Conservation (phyloP, 2,329 filamentous ascomycete genomes). For the Microdochium bolleyi region DNA sequence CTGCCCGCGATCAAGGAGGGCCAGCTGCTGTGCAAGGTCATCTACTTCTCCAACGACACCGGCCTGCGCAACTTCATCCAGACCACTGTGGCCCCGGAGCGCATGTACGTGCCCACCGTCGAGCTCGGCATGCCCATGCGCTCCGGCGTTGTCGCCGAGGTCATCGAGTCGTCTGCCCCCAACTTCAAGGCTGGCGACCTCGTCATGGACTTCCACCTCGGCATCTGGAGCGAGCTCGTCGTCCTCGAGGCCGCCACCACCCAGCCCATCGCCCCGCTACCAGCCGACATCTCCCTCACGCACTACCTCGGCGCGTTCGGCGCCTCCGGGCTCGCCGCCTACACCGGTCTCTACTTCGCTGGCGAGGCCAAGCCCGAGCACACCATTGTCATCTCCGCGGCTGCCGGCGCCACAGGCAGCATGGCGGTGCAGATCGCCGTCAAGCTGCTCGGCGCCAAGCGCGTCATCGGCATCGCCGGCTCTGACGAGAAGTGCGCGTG, state of each 20-base stretch:
- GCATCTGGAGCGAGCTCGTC: conserved; percentile 62
- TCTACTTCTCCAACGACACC: conserved; percentile 20
- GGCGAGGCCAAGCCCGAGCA: conserved; percentile 62
- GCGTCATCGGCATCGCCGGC: conserved; percentile 58
- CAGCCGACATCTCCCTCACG: conserved; percentile 35
- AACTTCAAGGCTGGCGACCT: conserved; percentile 49
- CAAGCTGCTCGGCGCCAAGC: conserved; percentile 55
- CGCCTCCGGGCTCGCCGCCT: conserved; percentile 65
- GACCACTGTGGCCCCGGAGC: conserved; percentile 15
- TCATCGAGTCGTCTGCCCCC: conserved; percentile 50
- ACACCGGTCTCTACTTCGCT: conserved; percentile 64
- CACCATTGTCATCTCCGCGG: conserved; percentile 69
- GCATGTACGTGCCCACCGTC: conserved; percentile 61
- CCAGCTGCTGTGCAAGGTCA: conserved; percentile 14
- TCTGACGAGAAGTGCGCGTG: conserved; percentile 56
- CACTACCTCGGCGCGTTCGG: conserved; percentile 58
- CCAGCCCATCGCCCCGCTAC: conserved; percentile 31
- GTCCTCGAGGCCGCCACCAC: conserved; percentile 44
- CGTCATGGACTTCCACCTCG: conserved; percentile 35
- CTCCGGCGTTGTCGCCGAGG: conserved; percentile 49
- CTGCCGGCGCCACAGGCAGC: conserved; percentile 70
- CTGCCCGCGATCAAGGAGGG: conserved; percentile 14
- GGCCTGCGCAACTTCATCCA: conserved; percentile 19
- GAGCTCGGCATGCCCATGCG: conserved; percentile 63
- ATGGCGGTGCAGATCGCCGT: conserved; percentile 68